Evolutionary conservation across 2,329 filamentous ascomycete genomes (phyloP).

Genomic region (Tolypocladium tropicale): DNA sequence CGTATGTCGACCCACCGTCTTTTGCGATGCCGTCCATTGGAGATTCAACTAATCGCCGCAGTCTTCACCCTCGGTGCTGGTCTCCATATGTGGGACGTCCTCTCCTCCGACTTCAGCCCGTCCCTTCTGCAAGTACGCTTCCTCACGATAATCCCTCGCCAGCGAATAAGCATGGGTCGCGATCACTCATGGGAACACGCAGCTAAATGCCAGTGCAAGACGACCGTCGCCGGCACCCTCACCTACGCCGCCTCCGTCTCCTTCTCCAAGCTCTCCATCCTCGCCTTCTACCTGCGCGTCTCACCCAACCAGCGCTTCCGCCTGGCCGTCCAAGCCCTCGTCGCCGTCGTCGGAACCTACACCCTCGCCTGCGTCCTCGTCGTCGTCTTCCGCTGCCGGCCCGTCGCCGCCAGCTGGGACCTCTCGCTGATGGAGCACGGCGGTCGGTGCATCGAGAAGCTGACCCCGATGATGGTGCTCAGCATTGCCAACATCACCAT

Average conservation of each 20-base stretch:
- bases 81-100: slow-evolving; percentile 18
- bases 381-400: slow-evolving; percentile 29
- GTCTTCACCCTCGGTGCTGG: slow-evolving; percentile 15
- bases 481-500: slow-evolving; percentile 30
- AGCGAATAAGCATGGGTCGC: no score
- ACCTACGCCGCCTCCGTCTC: slow-evolving; percentile 19
- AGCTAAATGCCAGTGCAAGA: slow-evolving; percentile 7
- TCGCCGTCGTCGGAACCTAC: slow-evolving; percentile 27
- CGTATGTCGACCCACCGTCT: slow-evolving; percentile 9
- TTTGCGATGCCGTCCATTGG: no score
- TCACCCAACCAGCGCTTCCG: slow-evolving; percentile 12
- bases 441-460: slow-evolving; percentile 26
- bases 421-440: slow-evolving; percentile 18
- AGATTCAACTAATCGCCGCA: not conserved
- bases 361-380: slow-evolving; percentile 27
- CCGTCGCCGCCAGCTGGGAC: slow-evolving; percentile 32
- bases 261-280: slow-evolving; percentile 3
- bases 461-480: slow-evolving; percentile 16
- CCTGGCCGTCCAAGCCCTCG: slow-evolving; percentile 11
- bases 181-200: no score
- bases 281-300: slow-evolving; percentile 33
- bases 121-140: slow-evolving; percentile 12
- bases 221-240: slow-evolving; percentile 25
- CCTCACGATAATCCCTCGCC: no score
- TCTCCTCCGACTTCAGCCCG: slow-evolving; percentile 9